Conservation (phyloP, 2,329 filamentous ascomycete species). For the Dothiorella sarmentorum region DNA sequence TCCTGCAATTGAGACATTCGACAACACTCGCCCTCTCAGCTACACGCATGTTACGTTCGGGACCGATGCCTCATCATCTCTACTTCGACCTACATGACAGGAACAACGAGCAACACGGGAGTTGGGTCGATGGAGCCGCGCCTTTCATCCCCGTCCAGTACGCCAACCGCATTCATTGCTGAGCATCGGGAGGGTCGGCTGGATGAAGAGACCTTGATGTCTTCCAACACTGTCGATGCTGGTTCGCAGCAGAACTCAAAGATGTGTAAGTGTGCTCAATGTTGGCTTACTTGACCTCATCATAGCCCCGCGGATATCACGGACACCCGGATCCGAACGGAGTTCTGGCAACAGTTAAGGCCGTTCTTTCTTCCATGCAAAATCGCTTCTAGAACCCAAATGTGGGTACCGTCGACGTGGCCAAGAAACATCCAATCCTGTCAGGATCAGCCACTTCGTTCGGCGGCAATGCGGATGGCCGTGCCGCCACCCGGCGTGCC, state of each 20-base stretch:
- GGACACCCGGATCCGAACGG: not conserved
- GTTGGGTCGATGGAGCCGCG: not conserved
- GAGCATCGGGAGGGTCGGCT: not conserved
- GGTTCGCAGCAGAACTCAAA: not conserved
- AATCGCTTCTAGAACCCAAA: not conserved
- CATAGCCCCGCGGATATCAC: not conserved
- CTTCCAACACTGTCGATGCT: not conserved
- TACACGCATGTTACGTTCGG: conserved; percentile 56
- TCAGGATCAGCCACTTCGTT: not conserved
- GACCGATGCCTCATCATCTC: conserved; percentile 51
- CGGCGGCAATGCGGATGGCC: not conserved
- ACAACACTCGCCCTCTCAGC: conserved; percentile 37
- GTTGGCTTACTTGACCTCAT: no score
- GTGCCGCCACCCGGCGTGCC: not conserved
- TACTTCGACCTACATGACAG: conserved; percentile 50
- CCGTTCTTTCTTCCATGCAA: not conserved
- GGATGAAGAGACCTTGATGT: not conserved
- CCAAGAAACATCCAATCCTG: not conserved
- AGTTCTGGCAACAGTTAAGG: not conserved
- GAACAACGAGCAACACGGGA: not conserved
- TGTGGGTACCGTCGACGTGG: not conserved
- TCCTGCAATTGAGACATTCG: conserved; percentile 19
- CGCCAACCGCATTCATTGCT: not conserved
- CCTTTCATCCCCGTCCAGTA: not conserved
- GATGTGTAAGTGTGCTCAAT: no score